Evolutionary conservation across 2,329 filamentous ascomycete species (phyloP).

Genomic region (Monosporascus sp.): DNA sequence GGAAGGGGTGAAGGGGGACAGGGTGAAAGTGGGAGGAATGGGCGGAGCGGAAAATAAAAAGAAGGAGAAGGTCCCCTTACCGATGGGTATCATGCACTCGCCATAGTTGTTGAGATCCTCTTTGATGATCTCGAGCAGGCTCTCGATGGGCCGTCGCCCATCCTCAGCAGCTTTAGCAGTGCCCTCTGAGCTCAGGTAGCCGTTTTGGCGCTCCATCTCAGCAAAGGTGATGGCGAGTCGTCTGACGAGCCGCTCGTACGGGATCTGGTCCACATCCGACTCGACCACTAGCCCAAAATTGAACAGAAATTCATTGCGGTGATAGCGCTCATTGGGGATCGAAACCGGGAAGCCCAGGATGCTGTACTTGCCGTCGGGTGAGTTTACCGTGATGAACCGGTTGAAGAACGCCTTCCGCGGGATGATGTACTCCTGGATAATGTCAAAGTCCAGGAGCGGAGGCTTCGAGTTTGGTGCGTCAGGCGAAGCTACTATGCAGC

Average conservation of each 20-base stretch:
- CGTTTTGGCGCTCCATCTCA: constrained; percentile 86
- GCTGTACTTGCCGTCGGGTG: constrained; percentile 63
- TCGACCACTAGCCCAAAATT: constrained; percentile 87
- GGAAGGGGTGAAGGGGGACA: background rate
- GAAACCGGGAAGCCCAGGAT: constrained; percentile 87
- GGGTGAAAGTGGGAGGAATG: background rate
- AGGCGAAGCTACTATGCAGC: constrained; percentile 50
- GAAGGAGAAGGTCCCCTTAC: constrained; percentile 43
- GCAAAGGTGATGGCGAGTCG: constrained; percentile 82
- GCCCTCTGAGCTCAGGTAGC: constrained; percentile 59
- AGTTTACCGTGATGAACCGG: constrained; percentile 75
- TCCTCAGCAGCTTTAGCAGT: constrained; percentile 35
- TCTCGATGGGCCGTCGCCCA: constrained; percentile 69
- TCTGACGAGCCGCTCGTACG: constrained; percentile 78
- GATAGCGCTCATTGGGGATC: constrained; percentile 75
- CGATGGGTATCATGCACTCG: constrained; percentile 97
- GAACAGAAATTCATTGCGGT: constrained; percentile 96
- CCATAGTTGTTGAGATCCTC: constrained; percentile 95
- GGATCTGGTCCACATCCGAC: constrained; percentile 60
- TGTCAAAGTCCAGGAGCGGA: constrained; percentile 77
- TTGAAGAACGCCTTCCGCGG: constrained; percentile 94
- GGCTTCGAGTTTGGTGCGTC: constrained; percentile 38
- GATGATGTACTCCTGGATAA: constrained; percentile 88
- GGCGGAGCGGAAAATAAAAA: background rate
- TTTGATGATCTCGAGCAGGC: constrained; percentile 72